phyloP scores from a whole-genome alignment of 2,329 filamentous ascomycete species.

The Aspergillus sp. region DNA sequence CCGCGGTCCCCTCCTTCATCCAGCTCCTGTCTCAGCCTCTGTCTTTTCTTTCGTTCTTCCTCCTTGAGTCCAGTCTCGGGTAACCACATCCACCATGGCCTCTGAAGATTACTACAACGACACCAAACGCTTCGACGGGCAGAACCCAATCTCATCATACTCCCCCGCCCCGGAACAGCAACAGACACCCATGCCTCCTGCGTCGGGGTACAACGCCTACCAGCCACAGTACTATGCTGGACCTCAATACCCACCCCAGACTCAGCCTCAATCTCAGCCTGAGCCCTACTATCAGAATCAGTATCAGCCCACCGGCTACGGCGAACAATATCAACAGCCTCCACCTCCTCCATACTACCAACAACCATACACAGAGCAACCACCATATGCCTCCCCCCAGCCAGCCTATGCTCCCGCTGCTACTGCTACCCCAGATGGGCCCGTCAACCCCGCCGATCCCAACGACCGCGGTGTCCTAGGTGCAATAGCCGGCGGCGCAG shows the following conservation, averaged over 20 bases:
- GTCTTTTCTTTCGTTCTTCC: background rate
- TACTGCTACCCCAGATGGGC: constrained; percentile 27
- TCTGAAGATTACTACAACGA: constrained; percentile 10
- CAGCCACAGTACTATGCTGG: background rate
- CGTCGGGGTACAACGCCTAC: background rate
- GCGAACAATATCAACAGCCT: background rate
- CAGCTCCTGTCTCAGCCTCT: background rate
- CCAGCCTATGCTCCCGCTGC: constrained; percentile 10
- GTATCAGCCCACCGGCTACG: background rate
- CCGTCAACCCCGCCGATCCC: background rate
- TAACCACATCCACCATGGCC: background rate
- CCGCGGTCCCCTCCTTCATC: background rate
- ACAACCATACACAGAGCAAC: background rate
- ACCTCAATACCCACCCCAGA: background rate
- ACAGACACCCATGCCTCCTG: background rate
- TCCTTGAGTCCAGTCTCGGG: background rate
- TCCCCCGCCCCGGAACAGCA: background rate
- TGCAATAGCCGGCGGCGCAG: constrained; percentile 49
- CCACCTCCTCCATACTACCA: constrained; percentile 1
- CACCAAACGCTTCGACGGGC: background rate
- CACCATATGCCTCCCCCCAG: background rate
- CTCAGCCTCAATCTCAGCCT: background rate
- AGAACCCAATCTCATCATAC: constrained; percentile 1
- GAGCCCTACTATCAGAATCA: background rate
- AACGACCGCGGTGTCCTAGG: constrained; percentile 50